phyloP scores from a whole-genome alignment of 805 yeast species.

The Wickerhamiella dianesei region DNA sequence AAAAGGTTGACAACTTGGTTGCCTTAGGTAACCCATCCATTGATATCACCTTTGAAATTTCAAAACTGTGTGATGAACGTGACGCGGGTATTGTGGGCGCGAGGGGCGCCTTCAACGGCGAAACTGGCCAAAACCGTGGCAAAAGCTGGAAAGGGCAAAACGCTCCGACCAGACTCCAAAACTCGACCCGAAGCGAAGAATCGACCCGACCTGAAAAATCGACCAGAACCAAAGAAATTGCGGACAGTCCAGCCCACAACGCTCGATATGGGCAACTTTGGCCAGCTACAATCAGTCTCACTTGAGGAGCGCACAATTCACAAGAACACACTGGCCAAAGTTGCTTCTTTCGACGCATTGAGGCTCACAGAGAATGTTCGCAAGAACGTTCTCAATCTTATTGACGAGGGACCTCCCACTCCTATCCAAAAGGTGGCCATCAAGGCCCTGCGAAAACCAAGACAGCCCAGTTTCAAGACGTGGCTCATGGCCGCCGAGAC shows the following conservation, averaged over 20 bases:
- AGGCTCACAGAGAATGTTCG: conserved; percentile 57
- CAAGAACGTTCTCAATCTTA: conserved; percentile 30
- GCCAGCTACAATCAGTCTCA: conserved; percentile 19
- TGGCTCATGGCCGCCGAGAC: conserved; percentile 90
- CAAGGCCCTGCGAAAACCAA: conserved; percentile 35
- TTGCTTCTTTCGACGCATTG: conserved; percentile 51
- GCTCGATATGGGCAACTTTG: conserved; percentile 24
- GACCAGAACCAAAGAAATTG: background rate
- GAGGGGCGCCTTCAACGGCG: background rate
- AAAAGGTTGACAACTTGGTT: background rate
- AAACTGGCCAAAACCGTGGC: conserved; percentile 10
- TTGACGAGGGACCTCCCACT: conserved; percentile 35
- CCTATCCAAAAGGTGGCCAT: conserved; percentile 75
- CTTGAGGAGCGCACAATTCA: conserved; percentile 20
- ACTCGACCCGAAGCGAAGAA: conserved; percentile 3
- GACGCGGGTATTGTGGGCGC: background rate
- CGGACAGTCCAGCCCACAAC: conserved; percentile 15
- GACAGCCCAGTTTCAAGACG: conserved; percentile 34
- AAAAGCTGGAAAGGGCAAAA: conserved; percentile 14
- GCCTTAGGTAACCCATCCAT: background rate
- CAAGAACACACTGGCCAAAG: conserved; percentile 34
- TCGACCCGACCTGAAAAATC: conserved; percentile 10
- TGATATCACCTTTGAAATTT: too few species aligned
- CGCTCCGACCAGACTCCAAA: background rate
- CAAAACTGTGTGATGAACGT: conserved; percentile 1